phyloP scores from a whole-genome alignment of 78 protist genomes.

The Dictyostelium purpureum region DNA sequence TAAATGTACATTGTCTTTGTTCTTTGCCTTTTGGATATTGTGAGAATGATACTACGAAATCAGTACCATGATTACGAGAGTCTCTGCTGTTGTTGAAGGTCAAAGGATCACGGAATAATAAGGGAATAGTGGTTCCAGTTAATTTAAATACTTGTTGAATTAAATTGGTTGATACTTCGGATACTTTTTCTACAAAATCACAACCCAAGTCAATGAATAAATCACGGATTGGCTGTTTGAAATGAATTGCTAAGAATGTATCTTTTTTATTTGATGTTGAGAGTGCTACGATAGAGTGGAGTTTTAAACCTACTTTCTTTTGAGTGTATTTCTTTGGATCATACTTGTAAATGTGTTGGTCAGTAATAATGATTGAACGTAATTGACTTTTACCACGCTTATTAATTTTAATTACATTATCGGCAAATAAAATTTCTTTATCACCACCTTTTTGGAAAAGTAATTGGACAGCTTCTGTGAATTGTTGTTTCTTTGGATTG shows the following conservation, averaged over 20 bases:
- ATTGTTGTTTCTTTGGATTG: slow-evolving; percentile 75
- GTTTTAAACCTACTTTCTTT: slow-evolving; percentile 62
- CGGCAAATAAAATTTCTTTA: slow-evolving; percentile 80
- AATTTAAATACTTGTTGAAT: slow-evolving; percentile 71
- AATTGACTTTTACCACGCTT: slow-evolving; percentile 70
- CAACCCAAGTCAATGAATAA: slow-evolving; percentile 73
- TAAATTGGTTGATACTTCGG: slow-evolving; percentile 42
- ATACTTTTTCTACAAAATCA: slow-evolving; percentile 55
- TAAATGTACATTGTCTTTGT: slow-evolving; percentile 13
- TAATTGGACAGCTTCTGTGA: slow-evolving; percentile 32
- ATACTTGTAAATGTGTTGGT: slow-evolving; percentile 73
- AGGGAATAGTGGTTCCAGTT: slow-evolving; percentile 40
- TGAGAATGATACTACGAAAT: slow-evolving; percentile 19
- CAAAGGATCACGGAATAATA: slow-evolving; percentile 45
- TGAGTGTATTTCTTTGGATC: slow-evolving; percentile 85
- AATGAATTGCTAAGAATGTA: slow-evolving; percentile 67
- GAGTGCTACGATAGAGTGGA: slow-evolving; percentile 25
- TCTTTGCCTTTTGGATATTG: slow-evolving; percentile 59
- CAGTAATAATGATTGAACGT: slow-evolving; percentile 81
- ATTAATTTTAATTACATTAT: slow-evolving; percentile 81
- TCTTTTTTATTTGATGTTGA: slow-evolving; percentile 32
- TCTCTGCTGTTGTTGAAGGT: slow-evolving; percentile 48
- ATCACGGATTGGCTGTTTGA: slow-evolving; percentile 50
- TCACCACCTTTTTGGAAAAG: slow-evolving; percentile 65
- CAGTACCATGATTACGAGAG: slow-evolving; percentile 32